phyloP scores from a whole-genome alignment of 2,329 filamentous ascomycete genomes.

The Tolypocladium ovalisporum region DNA sequence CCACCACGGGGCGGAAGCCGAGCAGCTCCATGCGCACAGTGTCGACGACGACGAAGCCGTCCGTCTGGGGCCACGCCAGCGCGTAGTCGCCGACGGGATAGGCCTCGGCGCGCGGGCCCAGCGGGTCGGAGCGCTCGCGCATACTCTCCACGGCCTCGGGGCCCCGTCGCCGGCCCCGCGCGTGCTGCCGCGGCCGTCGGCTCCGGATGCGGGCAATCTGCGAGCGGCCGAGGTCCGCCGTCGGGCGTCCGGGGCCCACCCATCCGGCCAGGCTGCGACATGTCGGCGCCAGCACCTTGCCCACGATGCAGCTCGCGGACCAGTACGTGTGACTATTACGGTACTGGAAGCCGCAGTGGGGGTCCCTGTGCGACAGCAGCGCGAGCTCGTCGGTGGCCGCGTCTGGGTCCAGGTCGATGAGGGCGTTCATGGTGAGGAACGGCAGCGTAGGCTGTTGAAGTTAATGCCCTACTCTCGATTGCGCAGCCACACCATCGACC shows the following conservation, averaged over 20 bases:
- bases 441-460: slow-evolving; percentile 44
- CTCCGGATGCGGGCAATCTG: slow-evolving; percentile 62
- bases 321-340: slow-evolving; percentile 66
- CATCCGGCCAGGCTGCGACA: slow-evolving; percentile 62
- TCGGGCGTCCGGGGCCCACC: slow-evolving; percentile 62
- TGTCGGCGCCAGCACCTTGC: slow-evolving; percentile 64
- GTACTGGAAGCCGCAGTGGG: slow-evolving; percentile 66
- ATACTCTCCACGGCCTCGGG: slow-evolving; percentile 54
- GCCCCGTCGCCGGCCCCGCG: slow-evolving; percentile 26
- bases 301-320: slow-evolving; percentile 60
- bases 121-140: slow-evolving; percentile 55
- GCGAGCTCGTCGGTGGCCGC: slow-evolving; percentile 53
- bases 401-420: slow-evolving; percentile 66
- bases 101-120: slow-evolving; percentile 49
- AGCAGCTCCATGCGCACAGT: slow-evolving; percentile 60
- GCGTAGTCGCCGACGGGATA: slow-evolving; percentile 61
- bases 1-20: slow-evolving; percentile 36
- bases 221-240: slow-evolving; percentile 52
- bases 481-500: neutral
- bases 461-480: neutral
- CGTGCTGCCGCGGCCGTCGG: slow-evolving; percentile 39
- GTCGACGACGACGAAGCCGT: slow-evolving; percentile 44
- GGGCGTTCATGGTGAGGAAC: slow-evolving; percentile 67
- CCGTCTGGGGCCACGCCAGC: slow-evolving; percentile 45
- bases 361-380: slow-evolving; percentile 56